Evolutionary conservation across 1,284 basidiomycete species (phyloP), one percentile per base, ranked within the genome.

Genomic region (Grifola frondosa): DNA sequence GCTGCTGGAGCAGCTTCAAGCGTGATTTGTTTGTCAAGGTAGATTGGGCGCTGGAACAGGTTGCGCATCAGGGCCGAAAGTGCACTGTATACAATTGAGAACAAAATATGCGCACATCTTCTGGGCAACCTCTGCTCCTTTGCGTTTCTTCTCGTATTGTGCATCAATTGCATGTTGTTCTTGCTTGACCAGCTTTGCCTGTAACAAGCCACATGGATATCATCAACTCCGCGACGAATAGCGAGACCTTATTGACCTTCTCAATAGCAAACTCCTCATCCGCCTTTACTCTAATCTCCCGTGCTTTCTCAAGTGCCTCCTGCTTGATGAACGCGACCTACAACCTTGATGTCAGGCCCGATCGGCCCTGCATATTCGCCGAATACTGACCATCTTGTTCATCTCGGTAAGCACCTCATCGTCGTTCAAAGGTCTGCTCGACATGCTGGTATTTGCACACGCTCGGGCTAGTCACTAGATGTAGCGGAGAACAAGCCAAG

Each of bases 211-310:
- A 9, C 13, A 30, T 31, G 23, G 34, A 20, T 37, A 43, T 38
- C 17, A 36, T 17, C 17, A 3, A 5, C 11, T 17, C 23, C 15
- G 4, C 12, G n/a, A 25, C n/a, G 9, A 36, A 12, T 15, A 20
- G 24, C 19, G 12, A 20, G 4, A n/a, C n/a, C n/a, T n/a, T n/a
- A n/a, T n/a, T n/a, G n/a, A 91, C 93, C 80, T 97, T 97, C 68
- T 97, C 94, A 54, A 97, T 97, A 16, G 93, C 87, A 64, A 97
- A 97, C 70, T 97, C 94, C 68, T 97, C 93, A 53, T 97, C 93
- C 0, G 95, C 94, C 67, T 97, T 97, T 50, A 97, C 91, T 56
- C 80, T 88, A 56, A 97, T 92, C 71, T 97, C 94, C n/a, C 95
- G 77, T 1, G 91, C 93, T 69, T 97, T 97, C 73, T 97, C 95